Percentiles rank a stretch among this genome's conserved stretches.
Conservation (phyloP, 371 early-diverging fungal genomes). For the Vairimorpha ceranae region DNA sequence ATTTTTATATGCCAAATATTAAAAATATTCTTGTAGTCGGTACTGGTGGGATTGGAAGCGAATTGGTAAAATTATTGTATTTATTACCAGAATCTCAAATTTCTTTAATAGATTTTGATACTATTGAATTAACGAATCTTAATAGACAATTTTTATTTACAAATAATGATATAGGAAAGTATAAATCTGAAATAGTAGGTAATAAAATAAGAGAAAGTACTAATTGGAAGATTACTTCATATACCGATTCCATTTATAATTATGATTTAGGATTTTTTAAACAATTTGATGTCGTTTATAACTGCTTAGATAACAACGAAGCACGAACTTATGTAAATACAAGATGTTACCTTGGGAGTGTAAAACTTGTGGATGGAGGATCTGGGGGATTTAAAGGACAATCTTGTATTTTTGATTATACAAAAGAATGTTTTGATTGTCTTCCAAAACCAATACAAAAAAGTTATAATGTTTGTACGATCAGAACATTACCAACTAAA, state of each 20-base stretch:
- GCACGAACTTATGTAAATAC: conserved; percentile 85
- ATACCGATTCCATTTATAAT: conserved; percentile 68
- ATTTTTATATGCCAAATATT: not conserved
- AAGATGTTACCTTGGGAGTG: conserved; percentile 79
- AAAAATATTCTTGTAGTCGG: conserved; percentile 54
- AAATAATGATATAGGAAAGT: conserved; percentile 75
- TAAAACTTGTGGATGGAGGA: conserved; percentile 87
- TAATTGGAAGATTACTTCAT: conserved; percentile 10
- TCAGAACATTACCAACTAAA: conserved; percentile 81
- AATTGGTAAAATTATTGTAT: conserved; percentile 72
- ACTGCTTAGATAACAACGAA: conserved; percentile 93
- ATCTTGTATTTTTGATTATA: conserved; percentile 72
- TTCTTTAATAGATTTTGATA: conserved; percentile 80
- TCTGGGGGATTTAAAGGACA: conserved; percentile 93
- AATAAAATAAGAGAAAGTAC: conserved; percentile 2
- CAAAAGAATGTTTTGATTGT: conserved; percentile 91
- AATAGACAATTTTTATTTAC: conserved; percentile 95
- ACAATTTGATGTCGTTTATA: conserved; percentile 81
- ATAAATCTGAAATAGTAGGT: conserved; percentile 69
- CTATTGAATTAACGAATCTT: conserved; percentile 90
- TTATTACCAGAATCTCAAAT: conserved; percentile 10
- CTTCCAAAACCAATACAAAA: conserved; percentile 68
- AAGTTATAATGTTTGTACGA: conserved; percentile 80
- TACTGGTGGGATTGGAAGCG: conserved; percentile 93
- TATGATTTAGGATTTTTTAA: conserved; percentile 79